phyloP scores from a whole-genome alignment of 2,329 filamentous ascomycete species.

The Ophiosphaerella narmari region DNA sequence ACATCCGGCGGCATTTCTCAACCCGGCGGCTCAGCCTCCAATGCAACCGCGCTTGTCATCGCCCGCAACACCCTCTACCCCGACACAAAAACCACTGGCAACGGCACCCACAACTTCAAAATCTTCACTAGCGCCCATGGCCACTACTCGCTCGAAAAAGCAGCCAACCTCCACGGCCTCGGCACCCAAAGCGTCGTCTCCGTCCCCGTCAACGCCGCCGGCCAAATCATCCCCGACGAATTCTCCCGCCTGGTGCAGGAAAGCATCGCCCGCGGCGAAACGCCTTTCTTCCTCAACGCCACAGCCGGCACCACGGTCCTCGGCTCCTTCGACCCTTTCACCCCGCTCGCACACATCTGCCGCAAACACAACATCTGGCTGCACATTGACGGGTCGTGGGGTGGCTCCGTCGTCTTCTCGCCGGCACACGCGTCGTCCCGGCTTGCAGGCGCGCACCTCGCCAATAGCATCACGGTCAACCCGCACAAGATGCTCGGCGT shows the following conservation, averaged over 20 bases:
- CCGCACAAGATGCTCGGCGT: conserved; percentile 98
- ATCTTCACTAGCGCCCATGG: conserved; percentile 89
- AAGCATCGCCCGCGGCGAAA: conserved; percentile 70
- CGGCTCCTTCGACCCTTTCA: conserved; percentile 84
- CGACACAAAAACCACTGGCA: conserved; percentile 73
- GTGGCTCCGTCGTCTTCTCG: conserved; percentile 77
- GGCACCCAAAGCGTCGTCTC: conserved; percentile 73
- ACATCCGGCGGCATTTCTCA: conserved; percentile 72
- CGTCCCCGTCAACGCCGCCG: conserved; percentile 73
- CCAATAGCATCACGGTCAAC: conserved; percentile 84
- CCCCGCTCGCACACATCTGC: conserved; percentile 71
- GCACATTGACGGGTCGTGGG: conserved; percentile 93
- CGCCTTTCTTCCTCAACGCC: conserved; percentile 92
- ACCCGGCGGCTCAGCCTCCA: conserved; percentile 83
- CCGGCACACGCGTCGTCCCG: conserved; percentile 63
- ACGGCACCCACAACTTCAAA: conserved; percentile 67
- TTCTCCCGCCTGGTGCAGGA: conserved; percentile 67
- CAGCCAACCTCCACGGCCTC: conserved; percentile 86
- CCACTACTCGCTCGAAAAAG: conserved; percentile 94
- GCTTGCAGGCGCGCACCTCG: conserved; percentile 71
- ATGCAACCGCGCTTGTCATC: conserved; percentile 82
- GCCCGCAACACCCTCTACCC: conserved; percentile 87
- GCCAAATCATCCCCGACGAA: conserved; percentile 70
- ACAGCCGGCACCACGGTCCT: conserved; percentile 94
- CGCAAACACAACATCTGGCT: conserved; percentile 78